Base-by-base conservation (phyloP, 768 basidiomycete species). In the Amanita muscaria region DNA sequence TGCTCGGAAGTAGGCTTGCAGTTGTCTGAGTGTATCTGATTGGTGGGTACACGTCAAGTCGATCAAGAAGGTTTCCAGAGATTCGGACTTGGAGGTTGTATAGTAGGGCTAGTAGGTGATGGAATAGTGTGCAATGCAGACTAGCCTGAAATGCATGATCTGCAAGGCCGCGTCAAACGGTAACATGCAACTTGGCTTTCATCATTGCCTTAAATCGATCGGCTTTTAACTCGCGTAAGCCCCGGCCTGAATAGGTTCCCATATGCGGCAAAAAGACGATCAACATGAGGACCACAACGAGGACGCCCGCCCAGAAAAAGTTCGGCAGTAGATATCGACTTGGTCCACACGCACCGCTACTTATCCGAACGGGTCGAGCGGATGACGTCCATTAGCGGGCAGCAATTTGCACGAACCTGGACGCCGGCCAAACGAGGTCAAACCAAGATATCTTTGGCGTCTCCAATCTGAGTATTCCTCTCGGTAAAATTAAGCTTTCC, bases 211-310 rank as follows among this genome's bases (percentile, higher is more conserved):
- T 44, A 35, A 44, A 32, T 34, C 43, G 43, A 35, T 24, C 43
- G 43, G 43, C 33, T 27, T 44, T 44, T 35, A 44, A 36, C 33
- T 18, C 43, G 43, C 18, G 25, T 44, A 44, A 44, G 43, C 15
- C 43, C n/a, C 43, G 43, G 43, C 16, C 19, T 15, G 3, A 15
- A 29, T 23, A 44, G 24, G 32, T 37, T 44, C 29, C 50, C 45
- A 24, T 49, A 50, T 49, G 29, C 40, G 49, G 43, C 41, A 40
- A 51, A 42, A 50, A 47, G 49, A 53, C 49, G 55, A 65, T 65
- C 62, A 64, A 61, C 65, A 68, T 63, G 67, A 57, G 67, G 55
- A 47, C 42, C 53, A 62, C 61, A 65, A 68, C 64, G 67, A 65
- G 67, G 67, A 58, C 44, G 23, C 42, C 31, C 32, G 42, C 40